Evolutionary conservation across 2,329 filamentous ascomycete genomes (phyloP).

Genomic region (Neocatenulostroma microsporum): DNA sequence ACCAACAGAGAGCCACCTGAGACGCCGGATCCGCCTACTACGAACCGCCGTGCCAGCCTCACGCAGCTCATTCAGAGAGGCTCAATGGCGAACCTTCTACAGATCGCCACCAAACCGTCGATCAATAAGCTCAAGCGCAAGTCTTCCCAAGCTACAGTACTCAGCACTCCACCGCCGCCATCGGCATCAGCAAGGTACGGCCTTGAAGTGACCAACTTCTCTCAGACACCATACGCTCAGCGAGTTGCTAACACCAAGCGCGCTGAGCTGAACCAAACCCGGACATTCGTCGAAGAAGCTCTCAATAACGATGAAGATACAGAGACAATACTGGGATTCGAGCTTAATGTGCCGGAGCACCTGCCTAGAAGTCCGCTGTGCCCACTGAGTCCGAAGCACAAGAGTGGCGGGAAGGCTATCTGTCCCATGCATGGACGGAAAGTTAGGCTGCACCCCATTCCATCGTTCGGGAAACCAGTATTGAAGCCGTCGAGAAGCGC

Average conservation of each 20-base stretch:
- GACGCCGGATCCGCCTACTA: not conserved
- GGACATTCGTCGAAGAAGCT: conserved; percentile 19
- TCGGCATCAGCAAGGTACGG: not conserved
- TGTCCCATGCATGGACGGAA: conserved; percentile 33
- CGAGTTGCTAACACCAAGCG: conserved; percentile 25
- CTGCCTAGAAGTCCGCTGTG: conserved; percentile 37
- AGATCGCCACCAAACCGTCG: not conserved
- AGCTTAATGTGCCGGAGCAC: conserved; percentile 37
- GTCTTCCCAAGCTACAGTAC: conserved; percentile 4
- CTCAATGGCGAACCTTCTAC: conserved; percentile 4
- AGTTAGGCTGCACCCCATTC: too few species aligned
- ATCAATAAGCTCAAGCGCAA: conserved; percentile 9
- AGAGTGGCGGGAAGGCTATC: conserved; percentile 29
- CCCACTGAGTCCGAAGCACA: conserved; percentile 32
- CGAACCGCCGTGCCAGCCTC: not conserved
- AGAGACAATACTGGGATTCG: conserved; percentile 22
- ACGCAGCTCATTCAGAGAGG: conserved; percentile 4
- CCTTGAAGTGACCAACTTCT: conserved; percentile 23
- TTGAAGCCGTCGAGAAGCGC: not conserved
- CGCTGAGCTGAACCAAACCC: conserved; percentile 18
- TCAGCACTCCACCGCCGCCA: not conserved
- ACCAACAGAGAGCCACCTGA: not conserved
- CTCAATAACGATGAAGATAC: conserved; percentile 19
- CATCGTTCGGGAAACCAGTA: too few species aligned
- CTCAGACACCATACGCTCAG: conserved; percentile 25